Evolutionary conservation across 1,139 yeast genomes (phyloP).

Genomic region (Geotrichum carabidarum): DNA sequence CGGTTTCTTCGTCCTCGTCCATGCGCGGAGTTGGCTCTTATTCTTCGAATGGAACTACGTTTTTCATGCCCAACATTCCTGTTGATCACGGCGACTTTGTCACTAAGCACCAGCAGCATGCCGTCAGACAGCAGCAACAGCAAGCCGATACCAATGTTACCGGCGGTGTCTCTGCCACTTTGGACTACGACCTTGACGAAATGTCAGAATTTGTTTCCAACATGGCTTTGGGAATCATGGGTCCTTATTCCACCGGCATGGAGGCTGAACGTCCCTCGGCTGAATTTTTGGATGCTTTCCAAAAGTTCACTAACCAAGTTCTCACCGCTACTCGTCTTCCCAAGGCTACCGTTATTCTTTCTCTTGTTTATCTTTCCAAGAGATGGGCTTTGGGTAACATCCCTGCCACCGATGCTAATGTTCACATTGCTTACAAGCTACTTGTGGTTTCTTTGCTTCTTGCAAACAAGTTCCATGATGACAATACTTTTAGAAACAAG

Average conservation of each 20-base stretch:
- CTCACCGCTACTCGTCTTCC: conserved; percentile 88
- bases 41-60: conserved; percentile 29
- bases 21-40: conserved; percentile 20
- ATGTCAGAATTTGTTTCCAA: conserved; percentile 75
- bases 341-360: conserved; percentile 68
- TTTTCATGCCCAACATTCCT: conserved; percentile 27
- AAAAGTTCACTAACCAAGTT: conserved; percentile 59
- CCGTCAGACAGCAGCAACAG: conserved; percentile 22
- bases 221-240: conserved; percentile 58
- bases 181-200: conserved; percentile 69
- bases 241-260: conserved; percentile 24
- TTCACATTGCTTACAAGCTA: conserved; percentile 46
- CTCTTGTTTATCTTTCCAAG: conserved; percentile 65
- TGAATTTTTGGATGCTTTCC: conserved; percentile 49
- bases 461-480: conserved; percentile 93
- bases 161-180: conserved; percentile 72
- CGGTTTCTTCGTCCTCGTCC: conserved; percentile 12
- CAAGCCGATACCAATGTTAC: conserved; percentile 31
- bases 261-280: conserved; percentile 25
- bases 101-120: conserved; percentile 21
- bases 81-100: conserved; percentile 23
- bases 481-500: conserved; percentile 89
- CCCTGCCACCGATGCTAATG: conserved; percentile 28
- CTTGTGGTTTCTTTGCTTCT: conserved; percentile 68
- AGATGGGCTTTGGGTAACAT: conserved; percentile 38